Evolutionary conservation across 192 early-diverging fungal species (phyloP), one percentile per base, ranked within the genome.

Genomic region (Ambispora gerdemannii): DNA sequence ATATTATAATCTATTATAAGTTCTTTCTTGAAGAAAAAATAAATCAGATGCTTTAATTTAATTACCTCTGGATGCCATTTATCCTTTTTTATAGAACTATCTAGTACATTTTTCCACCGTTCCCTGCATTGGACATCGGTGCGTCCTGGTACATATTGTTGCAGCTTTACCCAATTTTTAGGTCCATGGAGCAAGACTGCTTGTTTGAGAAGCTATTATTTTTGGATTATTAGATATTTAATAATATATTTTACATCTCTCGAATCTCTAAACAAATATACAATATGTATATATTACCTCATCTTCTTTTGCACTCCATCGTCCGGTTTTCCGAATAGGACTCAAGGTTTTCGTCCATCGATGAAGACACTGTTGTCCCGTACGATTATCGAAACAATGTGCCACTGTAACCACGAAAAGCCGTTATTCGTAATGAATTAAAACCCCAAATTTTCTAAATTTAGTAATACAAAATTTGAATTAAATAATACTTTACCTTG

Each of bases 81-180:
- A 56, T 81, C 78, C 34, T 81, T 77, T 38, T 87, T 83, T 25
- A 93, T 67, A 3, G 62, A 63, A 8, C 88, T 86, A 25, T 81
- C 75, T 36, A 91, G 74, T 7, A 89, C 80, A 72, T 93, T 91
- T 73, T 83, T 77, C 76, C 88, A 93, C 69, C 91, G 79, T 70
- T 93, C 91, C 53, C 91, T 82, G 60, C 90, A 91, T 69, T 93
- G 87, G 38, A 90, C 83, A 71, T 93, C 91, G 0, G 89, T 93
- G 59, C 90, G 76, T 13, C 88, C 88, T 1, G 78, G 84, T 25
- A 91, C 83, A 64, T 89, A 83, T 70, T 87, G 81, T 64, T 86
- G 83, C 35, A 93, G 79, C 55, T 86, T 87, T n/a, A 76, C 76
- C 91, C 91, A 93, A 53, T 87, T 80, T 8, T 84, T 84, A 8